A percentile compares a stretch with the other conserved stretches of the same genome.
Evolutionary conservation across 1,284 basidiomycete species (phyloP).

Genomic region (Sphaerobolus stellatus): DNA sequence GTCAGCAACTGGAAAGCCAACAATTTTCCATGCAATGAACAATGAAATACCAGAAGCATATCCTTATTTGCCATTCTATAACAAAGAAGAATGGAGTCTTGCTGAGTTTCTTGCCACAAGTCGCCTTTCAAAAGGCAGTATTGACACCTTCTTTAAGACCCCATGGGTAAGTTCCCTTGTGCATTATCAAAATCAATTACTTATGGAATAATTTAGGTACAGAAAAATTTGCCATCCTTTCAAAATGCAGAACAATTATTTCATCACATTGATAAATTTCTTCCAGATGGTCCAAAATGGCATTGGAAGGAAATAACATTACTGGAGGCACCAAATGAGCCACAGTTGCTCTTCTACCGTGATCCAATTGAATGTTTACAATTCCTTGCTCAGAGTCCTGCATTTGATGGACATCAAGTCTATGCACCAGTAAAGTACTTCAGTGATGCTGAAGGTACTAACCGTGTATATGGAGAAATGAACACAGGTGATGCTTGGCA

Average conservation of each 20-base stretch:
- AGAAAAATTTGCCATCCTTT: background rate
- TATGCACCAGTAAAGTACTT: background rate
- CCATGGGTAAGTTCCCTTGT: background rate
- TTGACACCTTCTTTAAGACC: background rate
- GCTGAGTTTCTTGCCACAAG: background rate
- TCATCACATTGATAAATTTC: background rate
- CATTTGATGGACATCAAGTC: background rate
- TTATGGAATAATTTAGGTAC: background rate
- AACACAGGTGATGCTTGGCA: background rate
- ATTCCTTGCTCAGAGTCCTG: background rate
- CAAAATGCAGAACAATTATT: background rate
- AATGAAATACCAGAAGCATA: background rate
- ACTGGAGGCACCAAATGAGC: slow-evolving; percentile 1
- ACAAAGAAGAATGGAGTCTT: background rate
- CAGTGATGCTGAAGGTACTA: background rate
- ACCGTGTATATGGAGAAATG: background rate
- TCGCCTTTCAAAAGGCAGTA: background rate
- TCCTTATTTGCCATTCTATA: background rate
- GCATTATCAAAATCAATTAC: background rate
- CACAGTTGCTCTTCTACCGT: background rate
- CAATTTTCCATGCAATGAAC: too few relatives aligned
- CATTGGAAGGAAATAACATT: background rate
- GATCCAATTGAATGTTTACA: slow-evolving; percentile 5
- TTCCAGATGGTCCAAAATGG: slow-evolving; percentile 9
- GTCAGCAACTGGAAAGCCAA: too few relatives aligned